phyloP scores from a whole-genome alignment of 306 rosid species.

The Fragaria ananassa region DNA sequence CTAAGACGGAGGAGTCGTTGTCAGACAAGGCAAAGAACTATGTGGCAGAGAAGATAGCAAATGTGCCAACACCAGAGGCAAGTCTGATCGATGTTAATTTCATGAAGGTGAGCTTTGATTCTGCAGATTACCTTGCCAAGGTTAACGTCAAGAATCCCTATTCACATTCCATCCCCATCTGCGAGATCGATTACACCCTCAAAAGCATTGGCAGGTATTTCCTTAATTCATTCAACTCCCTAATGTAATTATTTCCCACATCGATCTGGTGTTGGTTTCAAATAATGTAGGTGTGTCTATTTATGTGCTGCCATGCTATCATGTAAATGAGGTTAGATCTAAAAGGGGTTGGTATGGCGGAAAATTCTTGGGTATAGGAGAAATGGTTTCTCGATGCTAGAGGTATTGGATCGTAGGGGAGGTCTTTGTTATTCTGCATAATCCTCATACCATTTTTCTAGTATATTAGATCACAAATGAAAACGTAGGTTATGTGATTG shows the following conservation, averaged over 20 bases:
- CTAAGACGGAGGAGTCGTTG: constrained; percentile 15
- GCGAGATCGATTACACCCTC: constrained; percentile 65
- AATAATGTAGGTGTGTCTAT: background rate
- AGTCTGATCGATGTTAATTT: constrained; percentile 55
- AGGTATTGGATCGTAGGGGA: background rate
- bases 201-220: constrained; percentile 55
- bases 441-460: background rate
- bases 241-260: background rate
- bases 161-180: constrained; percentile 55
- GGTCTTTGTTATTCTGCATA: background rate
- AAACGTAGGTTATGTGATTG: background rate
- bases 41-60: constrained; percentile 54
- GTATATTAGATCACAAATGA: background rate
- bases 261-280: background rate
- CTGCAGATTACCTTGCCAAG: constrained; percentile 59
- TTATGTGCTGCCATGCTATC: background rate
- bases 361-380: too few relatives aligned
- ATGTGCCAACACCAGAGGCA: constrained; percentile 69
- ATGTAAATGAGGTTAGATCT: background rate
- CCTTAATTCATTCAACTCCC: background rate
- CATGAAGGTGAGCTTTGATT: constrained; percentile 40
- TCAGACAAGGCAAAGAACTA: constrained; percentile 60
- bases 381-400: background rate
- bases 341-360: background rate
- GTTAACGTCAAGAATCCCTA: constrained; percentile 68